Evolutionary conservation across 306 rosid species (phyloP), one percentile per base, ranked within the genome.

Genomic region (Acacia crassicarpa): DNA sequence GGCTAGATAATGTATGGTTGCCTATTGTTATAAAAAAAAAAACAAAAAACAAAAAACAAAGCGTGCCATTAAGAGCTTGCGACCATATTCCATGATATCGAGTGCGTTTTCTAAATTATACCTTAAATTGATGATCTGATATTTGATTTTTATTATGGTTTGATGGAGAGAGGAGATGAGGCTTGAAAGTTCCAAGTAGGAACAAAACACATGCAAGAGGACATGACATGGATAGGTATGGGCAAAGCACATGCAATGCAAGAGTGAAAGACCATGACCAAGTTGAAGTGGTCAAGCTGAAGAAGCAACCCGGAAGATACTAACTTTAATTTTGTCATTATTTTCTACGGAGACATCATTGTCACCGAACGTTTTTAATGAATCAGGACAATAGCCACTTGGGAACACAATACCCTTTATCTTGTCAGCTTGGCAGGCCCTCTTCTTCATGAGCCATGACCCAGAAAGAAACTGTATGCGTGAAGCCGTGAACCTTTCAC

Each of bases 401-500:
- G 27, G 27, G 19, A 6, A 58, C 63, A n/a, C 63, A 8, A n/a
- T 14, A 4, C 58, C 14, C 58, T 16, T 22, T 5, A 0, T 9
- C 70, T 16, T 65, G 44, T 65, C 70, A 25, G 19, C 17, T 25
- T 61, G 9, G 35, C 19, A 61, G 67, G 67, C 35, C 67, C 38
- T 80, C 53, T 44, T 68, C 62, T n/a, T 56, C 62, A 9, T 56
- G 62, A 72, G 68, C 44, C 76, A 27, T 56, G 62, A 72, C 74
- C 53, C 76, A 27, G 3, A 30, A 27, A 30, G 32, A 67, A 67
- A 58, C 71, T 40, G 15, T 19, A 9, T n/a, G 53, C 66, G 16
- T 27, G 35, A 62, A 13, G 40, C 38, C 66, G 16, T 27, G 35
- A 62, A 13, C 68, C 38, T 78, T 59, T 56, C 62, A 20, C 62